Percentiles rank a stretch among this genome's conserved stretches.
Evolutionary conservation across 345 rosid species (phyloP).

Genomic region (Gossypium australe): DNA sequence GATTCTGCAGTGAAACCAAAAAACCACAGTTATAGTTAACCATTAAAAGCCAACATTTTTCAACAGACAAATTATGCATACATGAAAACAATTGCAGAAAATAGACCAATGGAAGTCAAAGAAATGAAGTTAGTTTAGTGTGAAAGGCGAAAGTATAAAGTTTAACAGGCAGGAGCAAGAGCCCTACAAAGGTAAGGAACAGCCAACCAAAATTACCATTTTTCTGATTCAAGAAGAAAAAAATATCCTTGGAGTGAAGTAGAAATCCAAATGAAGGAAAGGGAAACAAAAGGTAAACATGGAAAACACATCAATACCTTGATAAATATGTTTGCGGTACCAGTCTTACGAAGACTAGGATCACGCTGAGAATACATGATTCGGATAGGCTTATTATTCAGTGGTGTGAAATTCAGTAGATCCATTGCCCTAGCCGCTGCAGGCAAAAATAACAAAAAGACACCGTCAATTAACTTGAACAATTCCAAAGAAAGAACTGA

Average conservation of each 20-base stretch:
- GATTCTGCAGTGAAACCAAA: conserved; percentile 42
- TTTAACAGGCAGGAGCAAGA: background rate
- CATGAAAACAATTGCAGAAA: background rate
- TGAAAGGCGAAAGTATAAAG: background rate
- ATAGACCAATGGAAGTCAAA: background rate
- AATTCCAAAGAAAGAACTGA: background rate
- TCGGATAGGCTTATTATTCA: conserved; percentile 67
- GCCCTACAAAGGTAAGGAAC: background rate
- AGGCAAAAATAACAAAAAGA: conserved; percentile 8
- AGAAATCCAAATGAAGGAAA: background rate
- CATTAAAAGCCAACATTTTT: background rate
- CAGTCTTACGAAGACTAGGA: conserved; percentile 84
- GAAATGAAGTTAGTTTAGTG: background rate
- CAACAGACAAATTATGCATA: background rate
- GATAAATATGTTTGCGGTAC: conserved; percentile 83
- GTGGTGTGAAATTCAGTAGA: conserved; percentile 62
- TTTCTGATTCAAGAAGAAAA: background rate
- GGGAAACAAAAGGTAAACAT: background rate
- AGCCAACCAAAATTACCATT: background rate
- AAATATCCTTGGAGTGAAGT: background rate
- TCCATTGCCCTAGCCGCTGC: conserved; percentile 90
- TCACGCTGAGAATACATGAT: conserved; percentile 93
- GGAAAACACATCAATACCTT: conserved; percentile 38
- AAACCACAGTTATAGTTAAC: background rate
- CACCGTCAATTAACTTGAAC: background rate